Conservation (phyloP, 2,329 filamentous ascomycete genomes). For the Lachnellula cervina region DNA sequence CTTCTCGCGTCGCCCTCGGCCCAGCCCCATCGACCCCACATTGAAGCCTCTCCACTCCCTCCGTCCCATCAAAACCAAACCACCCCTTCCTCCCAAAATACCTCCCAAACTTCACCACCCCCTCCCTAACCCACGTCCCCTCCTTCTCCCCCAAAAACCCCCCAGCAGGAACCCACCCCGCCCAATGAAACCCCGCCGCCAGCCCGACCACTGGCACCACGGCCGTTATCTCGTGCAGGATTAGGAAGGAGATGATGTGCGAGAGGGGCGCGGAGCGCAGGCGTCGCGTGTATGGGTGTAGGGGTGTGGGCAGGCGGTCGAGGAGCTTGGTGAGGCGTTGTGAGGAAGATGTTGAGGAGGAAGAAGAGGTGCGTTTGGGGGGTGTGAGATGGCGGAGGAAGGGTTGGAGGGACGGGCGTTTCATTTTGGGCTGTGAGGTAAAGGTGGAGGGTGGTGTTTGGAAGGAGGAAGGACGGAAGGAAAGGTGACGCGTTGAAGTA, state of each 20-base stretch:
- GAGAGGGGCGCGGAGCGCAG: slow-evolving; percentile 74
- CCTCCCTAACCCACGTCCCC: slow-evolving; percentile 15
- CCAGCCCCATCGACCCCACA: slow-evolving; percentile 29
- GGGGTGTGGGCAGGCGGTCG: slow-evolving; percentile 48
- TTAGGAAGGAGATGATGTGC: slow-evolving; percentile 78
- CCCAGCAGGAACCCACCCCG: slow-evolving; percentile 62
- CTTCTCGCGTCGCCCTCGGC: slow-evolving; percentile 10
- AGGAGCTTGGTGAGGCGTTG: slow-evolving; percentile 19
- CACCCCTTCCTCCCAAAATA: slow-evolving; percentile 78
- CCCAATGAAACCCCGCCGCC: slow-evolving; percentile 74
- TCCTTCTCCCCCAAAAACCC: slow-evolving; percentile 34
- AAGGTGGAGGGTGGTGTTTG: background rate
- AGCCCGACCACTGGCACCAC: slow-evolving; percentile 73
- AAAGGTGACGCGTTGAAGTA: too few species aligned
- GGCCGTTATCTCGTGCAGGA: slow-evolving; percentile 90
- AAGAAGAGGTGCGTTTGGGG: too few species aligned
- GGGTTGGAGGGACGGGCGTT: background rate
- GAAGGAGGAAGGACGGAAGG: too few species aligned
- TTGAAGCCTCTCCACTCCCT: slow-evolving; percentile 14
- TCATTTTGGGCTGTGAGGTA: background rate
- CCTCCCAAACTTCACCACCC: slow-evolving; percentile 67
- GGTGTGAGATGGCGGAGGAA: background rate
- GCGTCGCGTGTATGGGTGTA: slow-evolving; percentile 64
- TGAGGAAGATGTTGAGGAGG: slow-evolving; percentile 1
- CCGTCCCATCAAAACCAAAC: slow-evolving; percentile 55